Evolutionary conservation across 208 protist species (phyloP).

Genomic region (Herpetomonas tarakana): DNA sequence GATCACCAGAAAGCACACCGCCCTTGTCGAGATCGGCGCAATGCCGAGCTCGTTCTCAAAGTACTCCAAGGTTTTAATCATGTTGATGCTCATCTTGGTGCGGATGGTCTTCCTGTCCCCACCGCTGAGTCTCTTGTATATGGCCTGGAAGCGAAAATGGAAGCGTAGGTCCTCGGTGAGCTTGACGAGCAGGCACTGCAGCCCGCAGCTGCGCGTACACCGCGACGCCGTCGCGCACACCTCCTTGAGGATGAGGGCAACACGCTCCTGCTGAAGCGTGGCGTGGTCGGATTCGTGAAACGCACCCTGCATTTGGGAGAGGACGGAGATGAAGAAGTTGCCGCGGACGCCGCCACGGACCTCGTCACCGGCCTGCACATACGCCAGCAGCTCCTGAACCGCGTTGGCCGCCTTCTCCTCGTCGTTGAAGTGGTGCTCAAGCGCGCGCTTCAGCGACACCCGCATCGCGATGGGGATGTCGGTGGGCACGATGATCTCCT

Average conservation of each 20-base stretch:
- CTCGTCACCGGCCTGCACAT: constrained; percentile 48
- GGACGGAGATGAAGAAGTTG: constrained; percentile 69
- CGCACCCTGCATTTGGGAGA: constrained; percentile 86
- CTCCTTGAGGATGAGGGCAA: constrained; percentile 66
- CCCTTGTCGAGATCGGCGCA: constrained; percentile 55
- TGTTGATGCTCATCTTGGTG: constrained; percentile 48
- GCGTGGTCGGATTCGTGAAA: constrained; percentile 41
- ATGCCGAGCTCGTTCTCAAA: constrained; percentile 79
- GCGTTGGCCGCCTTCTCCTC: constrained; percentile 54
- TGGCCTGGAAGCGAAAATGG: constrained; percentile 77
- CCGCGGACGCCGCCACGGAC: constrained; percentile 31
- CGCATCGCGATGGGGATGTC: constrained; percentile 51
- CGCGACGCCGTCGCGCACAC: constrained; percentile 56
- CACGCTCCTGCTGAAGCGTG: constrained; percentile 59
- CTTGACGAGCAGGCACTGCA: constrained; percentile 68
- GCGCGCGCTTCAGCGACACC: constrained; percentile 36
- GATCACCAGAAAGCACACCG: constrained; percentile 77
- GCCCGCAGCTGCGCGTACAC: constrained; percentile 64
- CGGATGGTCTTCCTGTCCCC: constrained; percentile 75
- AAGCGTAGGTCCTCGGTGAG: constrained; percentile 82
- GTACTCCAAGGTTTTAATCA: constrained; percentile 84
- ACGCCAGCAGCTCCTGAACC: constrained; percentile 63
- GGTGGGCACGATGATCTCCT: constrained; percentile 26
- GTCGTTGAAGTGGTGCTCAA: constrained; percentile 69
- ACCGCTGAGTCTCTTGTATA: constrained; percentile 64